Evolutionary conservation across 805 yeast species (phyloP), one percentile per base, ranked within the genome.

Genomic region (Nakazawaea pomicola): DNA sequence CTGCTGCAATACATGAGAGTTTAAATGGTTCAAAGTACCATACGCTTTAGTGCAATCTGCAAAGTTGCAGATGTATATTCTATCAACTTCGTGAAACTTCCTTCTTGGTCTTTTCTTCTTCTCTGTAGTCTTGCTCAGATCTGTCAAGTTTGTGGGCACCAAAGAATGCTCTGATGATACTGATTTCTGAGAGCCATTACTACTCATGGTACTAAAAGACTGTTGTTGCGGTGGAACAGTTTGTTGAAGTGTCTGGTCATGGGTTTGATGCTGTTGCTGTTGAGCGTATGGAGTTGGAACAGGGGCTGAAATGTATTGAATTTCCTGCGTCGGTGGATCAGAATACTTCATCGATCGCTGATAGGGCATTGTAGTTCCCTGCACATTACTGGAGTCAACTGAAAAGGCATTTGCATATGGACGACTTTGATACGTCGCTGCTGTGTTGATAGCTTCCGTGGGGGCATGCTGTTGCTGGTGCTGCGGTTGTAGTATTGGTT

Each of bases 21-120:
- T 76, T 27, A 76, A 57, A 52, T 76, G 83, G 52, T 77, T 76
- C 30, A 76, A 61, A 4, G 83, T 77, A 11, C 83, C 83, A 50
- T 76, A 76, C 7, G 74, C 71, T 56, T 77, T 77, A 6, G 62
- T 56, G 45, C 83, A 77, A 9, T 62, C 63, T 19, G 58, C 56
- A 48, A 52, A 68, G 39, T 63, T 72, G 53, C 83, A 76, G 17
- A 58, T 61, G 54, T 76, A 76, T 4, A 74, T 49, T 35, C 83
- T 64, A 45, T 73, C 78, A 51, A 77, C 74, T 51, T 77, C 81
- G 41, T 71, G 68, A 36, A 70, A 74, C 43, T 68, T 70, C 38
- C 80, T 62, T 45, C 83, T 63, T 14, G 74, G 76, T 35, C 83
- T 64, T 49, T 70, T 74, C 16, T 36, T 35, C 33, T 25, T 41